A percentile compares a stretch with the other conserved stretches of the same genome.
phyloP scores from a whole-genome alignment of 306 rosid genomes.

The Crataegus laevigata region DNA sequence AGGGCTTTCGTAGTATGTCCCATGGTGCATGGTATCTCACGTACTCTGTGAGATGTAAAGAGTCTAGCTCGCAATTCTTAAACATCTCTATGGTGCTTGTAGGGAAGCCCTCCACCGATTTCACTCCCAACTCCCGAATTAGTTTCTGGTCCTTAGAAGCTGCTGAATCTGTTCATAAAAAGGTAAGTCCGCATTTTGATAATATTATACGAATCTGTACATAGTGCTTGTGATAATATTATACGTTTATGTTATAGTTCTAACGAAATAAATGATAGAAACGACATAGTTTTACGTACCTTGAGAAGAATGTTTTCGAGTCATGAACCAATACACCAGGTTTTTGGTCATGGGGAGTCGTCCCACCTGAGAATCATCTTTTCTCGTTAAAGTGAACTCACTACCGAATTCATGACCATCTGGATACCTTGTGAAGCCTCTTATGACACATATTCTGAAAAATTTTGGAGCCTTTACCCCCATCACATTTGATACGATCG shows the following conservation, averaged over 20 bases:
- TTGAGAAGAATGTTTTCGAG: background rate
- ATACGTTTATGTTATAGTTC: background rate
- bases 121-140: background rate
- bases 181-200: too few relatives aligned
- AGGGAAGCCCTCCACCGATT: background rate
- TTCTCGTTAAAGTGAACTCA: background rate
- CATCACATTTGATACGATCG: background rate
- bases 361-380: background rate
- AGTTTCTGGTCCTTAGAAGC: background rate
- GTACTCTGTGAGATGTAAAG: background rate
- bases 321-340: conserved; percentile 7
- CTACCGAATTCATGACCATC: background rate
- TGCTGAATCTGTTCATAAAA: background rate
- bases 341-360: background rate
- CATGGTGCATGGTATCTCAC: conserved; percentile 1
- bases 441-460: background rate
- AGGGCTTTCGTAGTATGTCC: background rate
- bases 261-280: background rate
- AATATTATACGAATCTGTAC: background rate
- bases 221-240: background rate
- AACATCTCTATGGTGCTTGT: background rate
- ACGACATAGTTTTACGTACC: background rate
- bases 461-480: background rate
- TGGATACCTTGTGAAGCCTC: conserved; percentile 6
- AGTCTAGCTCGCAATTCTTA: background rate